Evolutionary conservation across 2,329 filamentous ascomycete genomes (phyloP), one percentile per base, ranked within the genome.

Genomic region (Akanthomyces uredinophilus): DNA sequence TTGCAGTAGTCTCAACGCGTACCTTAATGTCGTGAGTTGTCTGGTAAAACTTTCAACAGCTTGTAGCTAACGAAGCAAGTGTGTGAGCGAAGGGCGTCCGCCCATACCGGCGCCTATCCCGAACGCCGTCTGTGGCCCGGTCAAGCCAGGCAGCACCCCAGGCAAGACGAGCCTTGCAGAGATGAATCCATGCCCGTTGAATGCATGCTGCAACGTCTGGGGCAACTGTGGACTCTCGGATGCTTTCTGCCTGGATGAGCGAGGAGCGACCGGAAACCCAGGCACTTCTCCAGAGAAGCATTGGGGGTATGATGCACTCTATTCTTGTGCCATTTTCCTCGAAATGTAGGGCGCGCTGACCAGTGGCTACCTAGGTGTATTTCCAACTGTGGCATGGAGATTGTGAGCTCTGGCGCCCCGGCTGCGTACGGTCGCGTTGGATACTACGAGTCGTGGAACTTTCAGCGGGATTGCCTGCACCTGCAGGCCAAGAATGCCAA

Each of bases 161-260:
- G 27, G 27, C 27, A 29, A 29, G 27, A 29, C 27, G 27, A 29
- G 27, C 27, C 27, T 29, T 29, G 27, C 27, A 29, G 27, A 29
- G 27, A 67, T 83, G 11, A 83, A 82, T 63, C 77, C 74, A 0
- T 84, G 81, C 63, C 77, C 76, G 0, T 68, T 80, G 1, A 77
- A 78, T 29, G 74, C 71, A 1, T 78, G 76, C 65, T 79, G 77
- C 65, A 72, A 74, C 16, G 68, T 71, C 20, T 77, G 76, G 70
- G 81, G 80, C 1, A 71, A 78, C 52, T 83, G 80, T 29, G 80
- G 80, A 4, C 73, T 72, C 1, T 78, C 76, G 0, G 64, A 66
- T 0, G 78, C 78, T 14, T 81, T 80, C 65, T 83, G 80, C 29
- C 10, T 52, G 3, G 41, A 53, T 20, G 46, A n/a, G 24, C 49